Percentiles rank a stretch among this genome's conserved stretches.
Conservation (phyloP, 345 rosid species). For the Chamaenerion angustifolium region DNA sequence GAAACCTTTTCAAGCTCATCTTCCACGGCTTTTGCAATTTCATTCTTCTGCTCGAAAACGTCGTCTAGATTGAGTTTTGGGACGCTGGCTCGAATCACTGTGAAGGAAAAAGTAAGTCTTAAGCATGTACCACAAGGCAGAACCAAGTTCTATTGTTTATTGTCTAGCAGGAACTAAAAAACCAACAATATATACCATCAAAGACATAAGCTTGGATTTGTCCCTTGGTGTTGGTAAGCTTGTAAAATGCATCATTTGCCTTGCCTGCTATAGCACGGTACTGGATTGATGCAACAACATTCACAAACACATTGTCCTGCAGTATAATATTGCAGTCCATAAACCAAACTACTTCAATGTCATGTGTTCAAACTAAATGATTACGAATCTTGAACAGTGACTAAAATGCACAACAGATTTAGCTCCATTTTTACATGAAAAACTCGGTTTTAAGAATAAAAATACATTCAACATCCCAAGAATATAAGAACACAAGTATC, state of each 20-base stretch:
- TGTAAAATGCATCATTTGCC: conserved; percentile 30
- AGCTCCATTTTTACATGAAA: too few relatives aligned
- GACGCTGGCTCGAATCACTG: conserved; percentile 25
- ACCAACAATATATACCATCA: conserved; percentile 16
- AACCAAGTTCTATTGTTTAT: not conserved
- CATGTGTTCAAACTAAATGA: too few relatives aligned
- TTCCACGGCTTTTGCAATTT: conserved; percentile 29
- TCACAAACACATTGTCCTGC: conserved; percentile 38
- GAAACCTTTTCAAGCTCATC: conserved; percentile 27
- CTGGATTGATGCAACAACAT: conserved; percentile 35
- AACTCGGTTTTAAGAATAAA: too few relatives aligned
- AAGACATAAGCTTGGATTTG: conserved; percentile 39
- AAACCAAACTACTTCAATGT: not conserved
- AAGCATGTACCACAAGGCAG: not conserved
- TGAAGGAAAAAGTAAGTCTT: not conserved
- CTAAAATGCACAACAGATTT: too few relatives aligned
- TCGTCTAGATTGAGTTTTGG: conserved; percentile 24
- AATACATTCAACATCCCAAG: too few relatives aligned
- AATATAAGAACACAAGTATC: too few relatives aligned
- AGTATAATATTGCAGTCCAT: not conserved
- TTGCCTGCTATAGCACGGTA: conserved; percentile 25
- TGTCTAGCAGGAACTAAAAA: not conserved
- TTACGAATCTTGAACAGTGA: too few relatives aligned
- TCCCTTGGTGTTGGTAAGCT: conserved; percentile 24
- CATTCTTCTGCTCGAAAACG: conserved; percentile 27